Evolutionary conservation across 2,329 filamentous ascomycete species (phyloP), one percentile per base, ranked within the genome.

Genomic region (Cercospora citrullina): DNA sequence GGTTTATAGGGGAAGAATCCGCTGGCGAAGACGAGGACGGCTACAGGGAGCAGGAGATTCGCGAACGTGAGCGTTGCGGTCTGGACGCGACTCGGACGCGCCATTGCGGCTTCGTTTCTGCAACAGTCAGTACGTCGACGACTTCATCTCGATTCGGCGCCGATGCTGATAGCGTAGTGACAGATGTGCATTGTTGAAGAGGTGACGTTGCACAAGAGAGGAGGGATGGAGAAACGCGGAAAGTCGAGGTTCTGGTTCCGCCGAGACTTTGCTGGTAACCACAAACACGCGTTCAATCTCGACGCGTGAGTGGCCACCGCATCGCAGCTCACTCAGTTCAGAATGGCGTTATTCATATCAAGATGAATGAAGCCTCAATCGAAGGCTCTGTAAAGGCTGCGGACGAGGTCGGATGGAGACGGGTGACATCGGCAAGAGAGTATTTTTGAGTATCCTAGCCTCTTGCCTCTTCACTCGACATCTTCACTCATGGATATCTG

Each of bases 1-100:
- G 95, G 93, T 77, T 99, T 99, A 81, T 98, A 97, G 7, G 95
- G 95, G 77, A 99, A 99, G 85, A 99, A 99, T 14, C 95, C 94
- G 33, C 89, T 87, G 28, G 92, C 94, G 79, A 98, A 98, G 71
- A 90, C 75, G 21, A 84, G 74, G 59, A 84, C 79, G 58, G 93
- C 90, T 65, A 91, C 77, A 3, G 92, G 91, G 55, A 97, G 88
- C 69, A 97, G 81, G 33, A 93, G 66, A 79, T 97, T 97, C 75
- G 92, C 90, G 71, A 87, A 80, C 4, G 63, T 64, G 57, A 78
- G 72, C 10, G 65, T 31, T 62, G 86, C 77, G 69, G 93, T 86
- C 67, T 82, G 74, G 2, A 69, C 60, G 45, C 65, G 66, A 33
- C 31, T 64, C 42, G 69, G 63, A 48, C 63, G 70, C 59, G 65